A percentile compares a stretch with the other conserved stretches of the same genome.
These are phyloP conservation scores for Exophiala oligosperma DNA, from an alignment of 2,329 filamentous ascomycete genomes.

Conservation along the genomic window DNA sequence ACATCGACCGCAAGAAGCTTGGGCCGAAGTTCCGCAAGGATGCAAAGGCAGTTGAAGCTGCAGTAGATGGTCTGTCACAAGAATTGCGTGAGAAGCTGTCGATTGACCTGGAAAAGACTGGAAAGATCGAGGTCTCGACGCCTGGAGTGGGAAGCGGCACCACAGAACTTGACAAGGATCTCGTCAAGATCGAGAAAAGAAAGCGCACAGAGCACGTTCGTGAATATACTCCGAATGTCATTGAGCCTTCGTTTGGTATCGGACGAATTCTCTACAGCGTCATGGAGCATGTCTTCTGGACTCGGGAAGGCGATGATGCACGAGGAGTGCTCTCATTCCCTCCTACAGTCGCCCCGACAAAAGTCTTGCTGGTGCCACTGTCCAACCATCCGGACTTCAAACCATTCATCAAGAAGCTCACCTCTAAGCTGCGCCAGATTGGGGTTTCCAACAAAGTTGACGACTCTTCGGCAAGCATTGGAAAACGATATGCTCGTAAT, in stretches of 20 bases:
- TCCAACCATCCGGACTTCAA: constrained; percentile 79
- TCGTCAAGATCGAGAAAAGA: constrained; percentile 80
- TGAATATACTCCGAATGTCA: constrained; percentile 93
- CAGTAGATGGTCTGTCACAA: constrained; percentile 73
- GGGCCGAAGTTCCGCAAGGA: constrained; percentile 96
- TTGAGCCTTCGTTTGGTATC: constrained; percentile 97
- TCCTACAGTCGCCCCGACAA: constrained; percentile 82
- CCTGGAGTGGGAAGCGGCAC: constrained; percentile 66
- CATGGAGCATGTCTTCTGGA: constrained; percentile 96
- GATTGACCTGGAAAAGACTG: constrained; percentile 69
- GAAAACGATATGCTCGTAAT: constrained; percentile 91
- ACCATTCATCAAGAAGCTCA: constrained; percentile 72
- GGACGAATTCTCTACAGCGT: constrained; percentile 90
- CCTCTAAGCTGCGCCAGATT: constrained; percentile 70
- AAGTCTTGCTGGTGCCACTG: constrained; percentile 88
- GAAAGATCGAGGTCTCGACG: constrained; percentile 76
- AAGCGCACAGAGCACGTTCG: constrained; percentile 79
- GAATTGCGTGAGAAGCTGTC: constrained; percentile 78
- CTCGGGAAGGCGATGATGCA: constrained; percentile 77
- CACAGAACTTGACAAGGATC: constrained; percentile 75
- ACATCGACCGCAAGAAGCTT: constrained; percentile 93
- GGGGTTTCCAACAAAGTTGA: constrained; percentile 85
- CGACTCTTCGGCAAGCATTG: constrained; percentile 86
- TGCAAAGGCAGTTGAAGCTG: constrained; percentile 78
- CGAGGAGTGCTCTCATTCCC: constrained; percentile 80